These are phyloP conservation scores for Pyrus bretschneideri DNA, from an alignment of 306 rosid genomes.

Conservation along the genomic window DNA sequence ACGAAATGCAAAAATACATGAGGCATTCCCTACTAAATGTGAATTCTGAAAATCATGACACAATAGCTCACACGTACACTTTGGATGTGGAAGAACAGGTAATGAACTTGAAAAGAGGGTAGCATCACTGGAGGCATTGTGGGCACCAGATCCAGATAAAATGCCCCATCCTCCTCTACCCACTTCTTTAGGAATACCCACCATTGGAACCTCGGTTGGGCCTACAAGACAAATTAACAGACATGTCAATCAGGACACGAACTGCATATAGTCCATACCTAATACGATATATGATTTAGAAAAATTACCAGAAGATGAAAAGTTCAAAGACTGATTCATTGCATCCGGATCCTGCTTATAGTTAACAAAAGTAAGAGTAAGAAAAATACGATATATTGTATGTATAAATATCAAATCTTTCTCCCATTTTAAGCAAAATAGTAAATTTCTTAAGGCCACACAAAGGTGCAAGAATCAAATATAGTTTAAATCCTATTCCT, in stretches of 20 bases:
- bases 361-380: constrained; percentile 1
- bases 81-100: constrained; percentile 71
- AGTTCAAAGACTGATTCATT: constrained; percentile 55
- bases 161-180: constrained; percentile 38
- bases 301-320: constrained; percentile 44
- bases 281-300: not conserved
- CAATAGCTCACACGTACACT: constrained; percentile 37
- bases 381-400: not conserved
- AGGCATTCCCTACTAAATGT: not conserved
- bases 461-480: not conserved
- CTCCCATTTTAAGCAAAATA: not conserved
- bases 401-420: not conserved
- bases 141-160: constrained; percentile 46
- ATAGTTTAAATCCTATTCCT: not conserved
- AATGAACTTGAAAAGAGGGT: constrained; percentile 75
- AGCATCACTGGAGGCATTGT: constrained; percentile 61
- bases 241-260: constrained; percentile 6
- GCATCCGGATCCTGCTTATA: constrained; percentile 35
- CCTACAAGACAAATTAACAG: constrained; percentile 29
- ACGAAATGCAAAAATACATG: constrained; percentile 20
- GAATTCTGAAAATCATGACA: constrained; percentile 1
- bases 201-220: constrained; percentile 41
- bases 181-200: constrained; percentile 32
- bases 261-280: not conserved
- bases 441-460: not conserved